A percentile compares a stretch with the other conserved stretches of the same genome.
phyloP scores from a whole-genome alignment of 257 asterid species.

The Anisodus tanguticus region DNA sequence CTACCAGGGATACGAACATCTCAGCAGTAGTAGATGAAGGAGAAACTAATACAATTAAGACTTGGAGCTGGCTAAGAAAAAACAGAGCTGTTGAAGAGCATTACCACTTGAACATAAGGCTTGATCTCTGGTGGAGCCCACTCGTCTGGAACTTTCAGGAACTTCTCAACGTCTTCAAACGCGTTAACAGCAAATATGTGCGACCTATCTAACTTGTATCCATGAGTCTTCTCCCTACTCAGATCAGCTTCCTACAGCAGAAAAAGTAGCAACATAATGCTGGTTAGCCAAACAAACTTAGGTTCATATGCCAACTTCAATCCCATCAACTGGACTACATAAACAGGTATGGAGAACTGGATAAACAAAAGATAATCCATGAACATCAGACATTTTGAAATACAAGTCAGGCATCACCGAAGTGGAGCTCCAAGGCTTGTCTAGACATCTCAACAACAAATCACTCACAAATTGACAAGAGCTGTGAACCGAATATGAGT shows the following conservation, averaged over 20 bases:
- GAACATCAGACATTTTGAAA: neutral
- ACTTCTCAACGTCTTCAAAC: constrained; percentile 87
- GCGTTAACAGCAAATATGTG: constrained; percentile 80
- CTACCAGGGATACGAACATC: constrained; percentile 44
- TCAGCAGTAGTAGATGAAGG: neutral
- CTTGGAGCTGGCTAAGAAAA: neutral
- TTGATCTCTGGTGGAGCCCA: constrained; percentile 96
- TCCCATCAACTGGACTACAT: neutral
- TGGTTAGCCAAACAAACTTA: neutral
- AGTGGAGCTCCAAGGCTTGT: neutral
- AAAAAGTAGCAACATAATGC: neutral
- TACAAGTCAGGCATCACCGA: neutral
- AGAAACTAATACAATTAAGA: constrained; percentile 13
- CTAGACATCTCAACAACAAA: neutral
- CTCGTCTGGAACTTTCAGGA: constrained; percentile 81
- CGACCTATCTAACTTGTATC: constrained; percentile 78
- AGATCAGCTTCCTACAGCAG: constrained; percentile 84
- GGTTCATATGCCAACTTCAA: neutral
- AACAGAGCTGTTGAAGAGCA: constrained; percentile 24
- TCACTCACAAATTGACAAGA: neutral
- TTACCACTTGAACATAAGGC: constrained; percentile 82
- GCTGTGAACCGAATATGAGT: neutral
- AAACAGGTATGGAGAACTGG: neutral
- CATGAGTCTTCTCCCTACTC: constrained; percentile 82
- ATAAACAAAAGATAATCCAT: neutral